Percentiles rank a stretch among this genome's conserved stretches.
Evolutionary conservation across 2,329 filamentous ascomycete species (phyloP).

Genomic region (Claviceps arundinis): DNA sequence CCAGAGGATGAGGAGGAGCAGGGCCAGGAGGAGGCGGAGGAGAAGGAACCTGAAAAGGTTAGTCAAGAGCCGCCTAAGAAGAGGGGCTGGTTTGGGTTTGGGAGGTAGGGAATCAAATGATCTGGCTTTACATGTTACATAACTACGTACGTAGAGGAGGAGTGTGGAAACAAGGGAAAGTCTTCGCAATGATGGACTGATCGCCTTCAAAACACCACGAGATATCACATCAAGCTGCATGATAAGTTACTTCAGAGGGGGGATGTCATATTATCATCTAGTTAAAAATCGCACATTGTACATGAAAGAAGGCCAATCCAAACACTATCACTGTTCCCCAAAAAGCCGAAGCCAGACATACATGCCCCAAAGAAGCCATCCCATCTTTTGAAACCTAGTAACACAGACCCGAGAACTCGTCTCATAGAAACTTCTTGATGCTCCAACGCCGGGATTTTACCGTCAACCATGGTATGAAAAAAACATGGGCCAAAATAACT

Average conservation of each 20-base stretch:
- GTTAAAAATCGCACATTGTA: constrained; percentile 21
- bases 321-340: constrained; percentile 25
- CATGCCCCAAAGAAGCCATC: constrained; percentile 20
- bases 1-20: constrained; percentile 10
- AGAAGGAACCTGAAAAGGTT: constrained; percentile 22
- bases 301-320: constrained; percentile 17
- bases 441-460: constrained; percentile 34
- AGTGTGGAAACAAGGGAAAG: background rate
- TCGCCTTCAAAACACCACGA: too few relatives aligned
- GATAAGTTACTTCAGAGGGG: constrained; percentile 27
- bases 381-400: constrained; percentile 28
- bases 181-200: too few relatives aligned
- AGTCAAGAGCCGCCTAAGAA: constrained; percentile 34
- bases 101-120: constrained; percentile 24
- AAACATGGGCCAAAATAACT: constrained; percentile 29
- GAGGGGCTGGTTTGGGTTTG: constrained; percentile 68
- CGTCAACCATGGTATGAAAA: constrained; percentile 32
- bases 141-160: background rate
- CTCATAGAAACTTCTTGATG: constrained; percentile 32
- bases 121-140: too few relatives aligned
- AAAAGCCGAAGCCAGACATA: too few relatives aligned
- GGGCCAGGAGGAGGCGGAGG: constrained; percentile 9
- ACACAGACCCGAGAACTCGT: constrained; percentile 27
- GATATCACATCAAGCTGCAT: too few relatives aligned
- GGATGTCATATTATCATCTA: constrained; percentile 44